Evolutionary conservation across 441 rosid species (phyloP).

Genomic region (Daphne laureola): DNA sequence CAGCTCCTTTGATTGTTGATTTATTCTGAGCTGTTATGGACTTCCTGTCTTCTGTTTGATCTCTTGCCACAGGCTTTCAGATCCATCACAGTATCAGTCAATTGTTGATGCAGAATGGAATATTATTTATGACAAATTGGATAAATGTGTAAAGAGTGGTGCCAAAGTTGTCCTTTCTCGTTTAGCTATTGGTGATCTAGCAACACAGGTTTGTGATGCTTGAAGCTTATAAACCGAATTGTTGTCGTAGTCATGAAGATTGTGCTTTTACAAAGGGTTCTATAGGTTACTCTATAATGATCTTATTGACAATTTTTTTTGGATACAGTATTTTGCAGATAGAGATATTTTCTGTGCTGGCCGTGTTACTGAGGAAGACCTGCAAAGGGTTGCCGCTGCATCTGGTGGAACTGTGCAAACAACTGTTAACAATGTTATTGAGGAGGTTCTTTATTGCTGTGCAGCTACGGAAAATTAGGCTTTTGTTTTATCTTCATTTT

Average conservation of each 20-base stretch:
- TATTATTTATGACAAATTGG: conserved; percentile 96
- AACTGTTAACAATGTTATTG: conserved; percentile 84
- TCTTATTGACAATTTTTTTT: conserved; percentile 11
- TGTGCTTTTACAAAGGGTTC: neutral
- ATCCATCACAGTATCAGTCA: conserved; percentile 96
- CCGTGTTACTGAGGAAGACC: conserved; percentile 94
- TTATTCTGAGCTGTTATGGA: conserved; percentile 7
- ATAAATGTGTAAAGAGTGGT: conserved; percentile 88
- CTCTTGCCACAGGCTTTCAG: conserved; percentile 57
- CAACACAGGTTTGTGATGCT: conserved; percentile 59
- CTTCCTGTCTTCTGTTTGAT: conserved; percentile 2
- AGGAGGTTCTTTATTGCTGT: conserved; percentile 44
- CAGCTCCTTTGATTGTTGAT: neutral
- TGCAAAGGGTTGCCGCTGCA: conserved; percentile 92
- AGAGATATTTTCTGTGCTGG: conserved; percentile 99
- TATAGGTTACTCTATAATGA: neutral
- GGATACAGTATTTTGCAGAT: conserved; percentile 90
- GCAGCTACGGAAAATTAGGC: conserved; percentile 10
- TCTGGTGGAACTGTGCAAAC: conserved; percentile 95
- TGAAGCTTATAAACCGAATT: conserved; percentile 8
- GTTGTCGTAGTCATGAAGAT: neutral
- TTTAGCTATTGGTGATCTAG: conserved; percentile 95
- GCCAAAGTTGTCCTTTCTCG: conserved; percentile 97
- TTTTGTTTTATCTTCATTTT: neutral
- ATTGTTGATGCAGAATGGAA: conserved; percentile 99